Evolutionary conservation across 2,329 filamentous ascomycete genomes (phyloP).

Genomic region (Fusarium torulosum): DNA sequence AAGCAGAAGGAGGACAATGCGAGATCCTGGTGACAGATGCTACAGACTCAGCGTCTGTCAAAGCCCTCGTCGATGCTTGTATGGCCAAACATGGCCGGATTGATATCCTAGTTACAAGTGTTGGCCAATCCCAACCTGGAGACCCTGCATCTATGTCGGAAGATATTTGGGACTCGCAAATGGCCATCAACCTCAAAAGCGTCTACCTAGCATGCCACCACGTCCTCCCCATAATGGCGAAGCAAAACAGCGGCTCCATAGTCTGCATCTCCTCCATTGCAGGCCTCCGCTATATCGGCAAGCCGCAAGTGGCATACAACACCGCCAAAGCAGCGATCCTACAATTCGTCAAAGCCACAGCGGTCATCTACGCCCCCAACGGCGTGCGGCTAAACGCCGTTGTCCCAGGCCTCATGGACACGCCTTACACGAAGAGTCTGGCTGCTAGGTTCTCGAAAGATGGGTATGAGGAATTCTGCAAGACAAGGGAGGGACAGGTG

Average conservation of each 20-base stretch:
- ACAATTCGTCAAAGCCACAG: conserved; percentile 63
- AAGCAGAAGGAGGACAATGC: conserved; percentile 51
- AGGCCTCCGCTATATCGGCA: conserved; percentile 63
- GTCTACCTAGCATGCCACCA: conserved; percentile 66
- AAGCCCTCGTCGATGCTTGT: conserved; percentile 65
- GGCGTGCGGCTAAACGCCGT: conserved; percentile 66
- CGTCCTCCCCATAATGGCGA: conserved; percentile 67
- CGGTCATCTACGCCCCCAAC: conserved; percentile 62
- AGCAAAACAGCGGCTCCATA: conserved; percentile 58
- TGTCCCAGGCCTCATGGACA: conserved; percentile 69
- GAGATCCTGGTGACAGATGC: conserved; percentile 62
- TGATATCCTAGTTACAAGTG: conserved; percentile 72
- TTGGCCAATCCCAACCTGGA: conserved; percentile 67
- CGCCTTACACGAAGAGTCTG: conserved; percentile 62
- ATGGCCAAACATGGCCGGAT: conserved; percentile 65
- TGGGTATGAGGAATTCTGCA: conserved; percentile 63
- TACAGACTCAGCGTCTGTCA: conserved; percentile 64
- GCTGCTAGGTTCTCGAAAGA: conserved; percentile 59
- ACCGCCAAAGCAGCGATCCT: conserved; percentile 64
- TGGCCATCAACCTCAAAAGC: conserved; percentile 67
- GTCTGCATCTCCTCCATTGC: conserved; percentile 65
- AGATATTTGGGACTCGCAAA: conserved; percentile 64
- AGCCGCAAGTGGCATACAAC: conserved; percentile 66
- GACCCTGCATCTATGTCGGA: conserved; percentile 63
- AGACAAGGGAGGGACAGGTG: conserved; percentile 66